These are phyloP conservation scores for Phaeosphaeriaceae sp. DNA, from an alignment of 2,329 filamentous ascomycete species.

Conservation along the genomic window DNA sequence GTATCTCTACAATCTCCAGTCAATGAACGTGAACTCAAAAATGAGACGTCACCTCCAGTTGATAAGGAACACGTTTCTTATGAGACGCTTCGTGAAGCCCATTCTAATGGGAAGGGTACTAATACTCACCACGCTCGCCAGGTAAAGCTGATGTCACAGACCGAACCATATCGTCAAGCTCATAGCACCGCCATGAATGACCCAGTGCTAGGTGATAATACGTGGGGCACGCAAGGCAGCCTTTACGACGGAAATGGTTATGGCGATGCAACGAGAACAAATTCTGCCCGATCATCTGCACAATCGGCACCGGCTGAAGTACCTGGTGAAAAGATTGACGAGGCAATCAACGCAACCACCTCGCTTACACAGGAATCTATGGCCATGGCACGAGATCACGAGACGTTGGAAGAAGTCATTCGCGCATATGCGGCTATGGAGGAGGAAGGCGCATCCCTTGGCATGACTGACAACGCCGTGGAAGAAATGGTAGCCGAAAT, in stretches of 20 bases:
- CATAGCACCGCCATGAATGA: neutral
- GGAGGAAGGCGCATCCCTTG: conserved; percentile 1
- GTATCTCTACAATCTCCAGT: too few relatives aligned
- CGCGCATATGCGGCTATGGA: conserved; percentile 22
- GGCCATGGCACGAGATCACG: conserved; percentile 16
- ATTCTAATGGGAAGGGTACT: too few relatives aligned
- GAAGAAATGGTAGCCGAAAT: conserved; percentile 3
- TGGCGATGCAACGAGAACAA: conserved; percentile 15
- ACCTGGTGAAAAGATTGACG: neutral
- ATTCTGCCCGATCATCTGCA: conserved; percentile 4
- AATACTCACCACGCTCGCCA: too few relatives aligned
- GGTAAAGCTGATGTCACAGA: neutral
- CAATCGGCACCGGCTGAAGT: conserved; percentile 1
- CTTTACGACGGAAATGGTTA: conserved; percentile 37
- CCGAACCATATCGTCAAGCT: neutral
- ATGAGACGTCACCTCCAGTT: too few relatives aligned
- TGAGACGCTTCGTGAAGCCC: too few relatives aligned
- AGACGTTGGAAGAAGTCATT: conserved; percentile 26
- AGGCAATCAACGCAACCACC: neutral
- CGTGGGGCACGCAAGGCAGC: conserved; percentile 21
- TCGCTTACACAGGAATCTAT: conserved; percentile 1
- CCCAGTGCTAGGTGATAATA: conserved; percentile 1
- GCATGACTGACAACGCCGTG: conserved; percentile 3
- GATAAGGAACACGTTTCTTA: too few relatives aligned
- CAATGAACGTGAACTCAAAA: too few relatives aligned